Evolutionary conservation across 441 rosid species (phyloP).

Genomic region (Eutrema salsugineum): DNA sequence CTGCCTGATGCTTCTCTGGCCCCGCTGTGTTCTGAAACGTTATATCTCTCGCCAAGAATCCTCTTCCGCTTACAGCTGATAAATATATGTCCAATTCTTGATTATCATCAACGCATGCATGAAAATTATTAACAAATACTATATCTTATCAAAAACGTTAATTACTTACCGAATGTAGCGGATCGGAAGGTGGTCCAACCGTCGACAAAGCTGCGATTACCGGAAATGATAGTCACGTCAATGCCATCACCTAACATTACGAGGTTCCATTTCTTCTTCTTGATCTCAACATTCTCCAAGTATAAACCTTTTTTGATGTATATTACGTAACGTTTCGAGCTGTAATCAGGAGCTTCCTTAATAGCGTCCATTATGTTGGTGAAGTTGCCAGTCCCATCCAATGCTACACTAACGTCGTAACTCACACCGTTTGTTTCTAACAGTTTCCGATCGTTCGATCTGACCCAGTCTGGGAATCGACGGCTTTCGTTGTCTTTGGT

Average conservation of each 20-base stretch:
- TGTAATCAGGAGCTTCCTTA: slow-evolving; percentile 59
- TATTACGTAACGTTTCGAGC: slow-evolving; percentile 48
- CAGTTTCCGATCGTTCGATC: slow-evolving; percentile 48
- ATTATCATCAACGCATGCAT: background rate
- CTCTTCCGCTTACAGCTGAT: slow-evolving; percentile 80
- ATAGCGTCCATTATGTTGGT: slow-evolving; percentile 73
- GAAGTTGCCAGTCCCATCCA: slow-evolving; percentile 75
- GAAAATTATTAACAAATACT: background rate
- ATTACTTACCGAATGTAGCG: slow-evolving; percentile 89
- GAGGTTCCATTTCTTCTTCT: slow-evolving; percentile 93
- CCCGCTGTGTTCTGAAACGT: slow-evolving; percentile 88
- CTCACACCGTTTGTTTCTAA: slow-evolving; percentile 39
- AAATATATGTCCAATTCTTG: background rate
- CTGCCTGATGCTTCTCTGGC: slow-evolving; percentile 79
- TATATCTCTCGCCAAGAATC: slow-evolving; percentile 78
- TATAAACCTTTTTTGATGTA: slow-evolving; percentile 75
- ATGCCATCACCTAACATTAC: slow-evolving; percentile 93
- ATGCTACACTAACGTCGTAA: slow-evolving; percentile 62
- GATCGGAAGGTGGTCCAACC: slow-evolving; percentile 89
- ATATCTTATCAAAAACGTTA: background rate
- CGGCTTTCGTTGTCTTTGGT: background rate
- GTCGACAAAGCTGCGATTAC: slow-evolving; percentile 51
- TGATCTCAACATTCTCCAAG: slow-evolving; percentile 77
- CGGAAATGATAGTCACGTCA: slow-evolving; percentile 58
- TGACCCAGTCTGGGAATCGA: slow-evolving; percentile 64